A percentile compares a stretch with the other conserved stretches of the same genome.
Conservation (phyloP, 2,329 filamentous ascomycete genomes). For the Aphanoascus verrucosus region DNA sequence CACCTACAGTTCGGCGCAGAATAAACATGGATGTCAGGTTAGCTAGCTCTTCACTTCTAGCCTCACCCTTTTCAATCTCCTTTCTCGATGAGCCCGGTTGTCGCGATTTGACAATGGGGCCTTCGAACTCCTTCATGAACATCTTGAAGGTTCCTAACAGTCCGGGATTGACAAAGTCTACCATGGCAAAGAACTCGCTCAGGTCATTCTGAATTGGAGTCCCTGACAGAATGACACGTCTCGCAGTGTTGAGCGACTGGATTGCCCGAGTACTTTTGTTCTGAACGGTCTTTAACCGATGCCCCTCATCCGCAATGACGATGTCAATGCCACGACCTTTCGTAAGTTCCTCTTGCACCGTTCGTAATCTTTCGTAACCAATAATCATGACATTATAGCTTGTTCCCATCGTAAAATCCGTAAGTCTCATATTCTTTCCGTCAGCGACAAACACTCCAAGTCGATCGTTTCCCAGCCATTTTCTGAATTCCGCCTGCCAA, state of each 20-base stretch:
- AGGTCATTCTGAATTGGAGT: conserved; percentile 61
- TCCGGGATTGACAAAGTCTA: conserved; percentile 59
- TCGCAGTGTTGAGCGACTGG: conserved; percentile 50
- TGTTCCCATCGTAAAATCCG: conserved; percentile 58
- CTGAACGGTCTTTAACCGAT: conserved; percentile 56
- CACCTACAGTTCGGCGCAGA: conserved; percentile 54
- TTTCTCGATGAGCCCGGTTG: conserved; percentile 52
- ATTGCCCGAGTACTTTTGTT: conserved; percentile 59
- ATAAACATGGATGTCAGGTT: conserved; percentile 54
- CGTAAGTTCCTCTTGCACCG: conserved; percentile 54
- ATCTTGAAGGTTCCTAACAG: conserved; percentile 51
- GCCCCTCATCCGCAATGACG: conserved; percentile 59
- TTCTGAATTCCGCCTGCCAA: conserved; percentile 62
- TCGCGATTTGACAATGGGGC: conserved; percentile 51
- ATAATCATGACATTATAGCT: conserved; percentile 63
- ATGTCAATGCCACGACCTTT: conserved; percentile 56
- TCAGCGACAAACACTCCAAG: conserved; percentile 59
- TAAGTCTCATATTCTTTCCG: conserved; percentile 49
- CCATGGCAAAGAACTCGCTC: conserved; percentile 56
- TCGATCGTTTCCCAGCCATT: conserved; percentile 61
- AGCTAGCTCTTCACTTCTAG: conserved; percentile 50
- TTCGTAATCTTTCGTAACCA: conserved; percentile 59
- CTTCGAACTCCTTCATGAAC: conserved; percentile 56
- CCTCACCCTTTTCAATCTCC: conserved; percentile 54
- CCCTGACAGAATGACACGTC: conserved; percentile 54